phyloP scores from a whole-genome alignment of 768 basidiomycete species.

The Pleurotus cornucopiae region DNA sequence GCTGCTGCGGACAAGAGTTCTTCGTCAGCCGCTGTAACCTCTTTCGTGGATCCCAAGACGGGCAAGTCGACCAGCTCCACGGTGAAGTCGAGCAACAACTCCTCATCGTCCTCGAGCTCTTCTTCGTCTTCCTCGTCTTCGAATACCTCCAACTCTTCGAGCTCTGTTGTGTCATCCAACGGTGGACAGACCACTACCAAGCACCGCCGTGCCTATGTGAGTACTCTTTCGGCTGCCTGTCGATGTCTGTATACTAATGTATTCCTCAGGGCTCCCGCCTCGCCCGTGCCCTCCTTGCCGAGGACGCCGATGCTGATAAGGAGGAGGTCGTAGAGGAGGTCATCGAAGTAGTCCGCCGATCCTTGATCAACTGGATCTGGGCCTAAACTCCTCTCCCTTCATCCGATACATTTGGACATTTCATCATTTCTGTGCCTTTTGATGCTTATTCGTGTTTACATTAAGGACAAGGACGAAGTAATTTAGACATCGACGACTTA shows the following conservation, averaged over 20 bases:
- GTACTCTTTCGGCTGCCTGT: background rate
- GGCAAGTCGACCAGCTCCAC: background rate
- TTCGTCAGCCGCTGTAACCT: background rate
- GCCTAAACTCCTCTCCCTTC: background rate
- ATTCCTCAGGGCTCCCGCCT: slow-evolving; percentile 2
- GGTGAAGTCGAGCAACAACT: background rate
- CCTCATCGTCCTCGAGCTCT: background rate
- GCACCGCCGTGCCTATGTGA: slow-evolving; percentile 3
- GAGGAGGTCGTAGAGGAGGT: slow-evolving; percentile 5
- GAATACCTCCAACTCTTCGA: background rate
- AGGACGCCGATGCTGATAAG: background rate
- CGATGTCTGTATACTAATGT: background rate
- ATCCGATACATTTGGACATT: too few species aligned
- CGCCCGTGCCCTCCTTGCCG: slow-evolving; percentile 1
- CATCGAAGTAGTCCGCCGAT: slow-evolving; percentile 6
- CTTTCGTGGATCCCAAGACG: background rate
- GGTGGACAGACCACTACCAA: background rate
- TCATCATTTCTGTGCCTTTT: too few species aligned
- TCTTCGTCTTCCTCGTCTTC: background rate
- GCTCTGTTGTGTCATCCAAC: background rate
- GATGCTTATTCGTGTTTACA: too few species aligned
- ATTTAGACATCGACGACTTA: too few species aligned
- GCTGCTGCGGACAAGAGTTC: background rate
- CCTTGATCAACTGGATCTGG: slow-evolving; percentile 8
- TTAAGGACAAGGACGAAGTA: too few species aligned